These are phyloP conservation scores for Aspergillus chevalieri DNA, from an alignment of 2,329 filamentous ascomycete species.

Conservation along the genomic window DNA sequence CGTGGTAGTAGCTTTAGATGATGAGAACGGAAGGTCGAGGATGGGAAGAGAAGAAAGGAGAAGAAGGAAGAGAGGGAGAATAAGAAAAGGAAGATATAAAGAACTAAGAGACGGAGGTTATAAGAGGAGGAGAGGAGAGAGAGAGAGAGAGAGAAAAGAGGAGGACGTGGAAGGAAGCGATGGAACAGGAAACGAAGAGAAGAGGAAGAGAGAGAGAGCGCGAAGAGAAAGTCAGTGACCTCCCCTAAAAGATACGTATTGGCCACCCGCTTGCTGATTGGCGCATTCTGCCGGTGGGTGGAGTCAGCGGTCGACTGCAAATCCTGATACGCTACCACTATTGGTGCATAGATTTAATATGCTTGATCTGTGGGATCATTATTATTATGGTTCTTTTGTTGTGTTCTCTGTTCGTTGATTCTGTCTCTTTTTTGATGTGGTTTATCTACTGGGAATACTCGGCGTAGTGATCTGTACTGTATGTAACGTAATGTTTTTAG, in stretches of 20 bases:
- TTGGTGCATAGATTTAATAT: no score
- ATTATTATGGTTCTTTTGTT: not conserved
- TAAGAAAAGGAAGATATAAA: conserved; percentile 8
- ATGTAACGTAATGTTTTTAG: not conserved
- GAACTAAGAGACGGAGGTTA: conserved; percentile 7
- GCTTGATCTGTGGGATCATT: not conserved
- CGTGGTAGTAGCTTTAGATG: not conserved
- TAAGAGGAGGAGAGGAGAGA: conserved; percentile 6
- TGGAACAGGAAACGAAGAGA: conserved; percentile 1
- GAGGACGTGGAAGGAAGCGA: conserved; percentile 12
- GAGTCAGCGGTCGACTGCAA: not conserved
- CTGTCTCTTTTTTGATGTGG: not conserved
- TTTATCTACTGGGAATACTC: not conserved
- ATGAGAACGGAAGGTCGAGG: not conserved
- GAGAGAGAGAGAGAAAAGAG: conserved; percentile 9
- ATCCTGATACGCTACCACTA: not conserved
- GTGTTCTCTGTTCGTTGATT: not conserved
- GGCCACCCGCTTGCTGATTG: conserved; percentile 2
- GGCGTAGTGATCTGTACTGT: not conserved
- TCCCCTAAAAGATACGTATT: not conserved
- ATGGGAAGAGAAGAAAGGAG: not conserved
- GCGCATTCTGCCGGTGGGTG: not conserved
- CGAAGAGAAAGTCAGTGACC: conserved; percentile 1
- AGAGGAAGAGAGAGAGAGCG: conserved; percentile 1
- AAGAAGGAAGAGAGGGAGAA: conserved; percentile 2